These are phyloP conservation scores for Trypanosoma brucei DNA, from an alignment of 208 protist species.

Conservation along the genomic window DNA sequence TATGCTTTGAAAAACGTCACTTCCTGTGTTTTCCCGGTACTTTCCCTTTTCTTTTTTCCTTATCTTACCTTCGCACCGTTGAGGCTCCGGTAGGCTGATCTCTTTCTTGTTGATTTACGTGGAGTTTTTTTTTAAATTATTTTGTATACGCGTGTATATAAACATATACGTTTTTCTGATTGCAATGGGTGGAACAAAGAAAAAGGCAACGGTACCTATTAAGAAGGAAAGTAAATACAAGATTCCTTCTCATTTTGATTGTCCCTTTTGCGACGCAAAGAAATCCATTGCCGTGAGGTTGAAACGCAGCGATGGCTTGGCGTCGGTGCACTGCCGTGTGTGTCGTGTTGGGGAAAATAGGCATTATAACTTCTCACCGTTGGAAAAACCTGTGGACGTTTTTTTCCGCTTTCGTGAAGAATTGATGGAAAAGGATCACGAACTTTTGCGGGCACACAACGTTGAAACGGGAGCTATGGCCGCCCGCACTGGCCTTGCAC, in stretches of 20 bases:
- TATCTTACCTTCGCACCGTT: too few relatives aligned
- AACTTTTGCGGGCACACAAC: conserved; percentile 37
- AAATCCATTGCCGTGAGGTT: conserved; percentile 71
- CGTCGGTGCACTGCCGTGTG: conserved; percentile 61
- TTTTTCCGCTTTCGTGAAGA: conserved; percentile 88
- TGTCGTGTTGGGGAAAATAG: conserved; percentile 48
- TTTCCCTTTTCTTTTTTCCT: too few relatives aligned
- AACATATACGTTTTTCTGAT: too few relatives aligned
- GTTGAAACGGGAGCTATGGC: conserved; percentile 27
- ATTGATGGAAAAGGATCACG: conserved; percentile 59
- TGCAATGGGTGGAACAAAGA: conserved; percentile 79
- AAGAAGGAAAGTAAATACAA: conserved; percentile 93
- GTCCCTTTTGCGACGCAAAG: conserved; percentile 85
- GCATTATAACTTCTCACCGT: conserved; percentile 47
- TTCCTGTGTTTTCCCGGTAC: too few relatives aligned
- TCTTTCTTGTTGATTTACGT: too few relatives aligned
- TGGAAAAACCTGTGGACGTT: conserved; percentile 82
- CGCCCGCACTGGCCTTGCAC: conserved; percentile 12
- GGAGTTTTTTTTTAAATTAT: too few relatives aligned
- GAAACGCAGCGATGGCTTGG: conserved; percentile 36
- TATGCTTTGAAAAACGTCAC: too few relatives aligned
- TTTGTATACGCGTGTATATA: too few relatives aligned
- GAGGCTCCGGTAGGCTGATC: too few relatives aligned
- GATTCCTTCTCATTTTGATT: conserved; percentile 84
- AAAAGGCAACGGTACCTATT: conserved; percentile 67